Percentiles rank a stretch among this genome's conserved stretches.
phyloP scores from a whole-genome alignment of 2,329 filamentous ascomycete species.

The Coleophoma crateriformis region DNA sequence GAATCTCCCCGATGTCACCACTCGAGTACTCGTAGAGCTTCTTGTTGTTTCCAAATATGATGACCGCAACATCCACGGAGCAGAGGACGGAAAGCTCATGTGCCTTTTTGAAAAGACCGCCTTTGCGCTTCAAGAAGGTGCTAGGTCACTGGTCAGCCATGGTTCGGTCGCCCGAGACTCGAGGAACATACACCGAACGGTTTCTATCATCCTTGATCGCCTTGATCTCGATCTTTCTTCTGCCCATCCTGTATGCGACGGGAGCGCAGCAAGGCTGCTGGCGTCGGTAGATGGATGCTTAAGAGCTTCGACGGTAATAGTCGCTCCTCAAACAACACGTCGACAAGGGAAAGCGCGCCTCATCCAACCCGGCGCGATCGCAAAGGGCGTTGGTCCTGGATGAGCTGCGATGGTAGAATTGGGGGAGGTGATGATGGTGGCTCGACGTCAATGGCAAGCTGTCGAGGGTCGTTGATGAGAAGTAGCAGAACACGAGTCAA shows the following conservation, averaged over 20 bases:
- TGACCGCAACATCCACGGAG: constrained; percentile 96
- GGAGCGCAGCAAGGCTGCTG: constrained; percentile 19
- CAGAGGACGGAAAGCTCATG: constrained; percentile 97
- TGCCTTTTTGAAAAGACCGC: constrained; percentile 98
- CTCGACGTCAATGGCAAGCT: neutral
- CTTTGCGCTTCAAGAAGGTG: constrained; percentile 97
- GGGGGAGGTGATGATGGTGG: too few species aligned
- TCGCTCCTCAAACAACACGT: neutral
- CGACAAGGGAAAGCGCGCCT: too few species aligned
- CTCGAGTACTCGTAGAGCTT: constrained; percentile 98
- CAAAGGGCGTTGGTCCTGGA: neutral
- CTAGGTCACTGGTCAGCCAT: constrained; percentile 38
- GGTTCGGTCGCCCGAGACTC: neutral
- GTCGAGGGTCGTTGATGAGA: neutral
- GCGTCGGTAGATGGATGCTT: too few species aligned
- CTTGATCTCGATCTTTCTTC: constrained; percentile 99
- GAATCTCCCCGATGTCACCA: constrained; percentile 83
- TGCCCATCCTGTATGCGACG: constrained; percentile 64
- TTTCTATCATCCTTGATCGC: constrained; percentile 98
- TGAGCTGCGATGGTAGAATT: too few species aligned
- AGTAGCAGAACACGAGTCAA: neutral
- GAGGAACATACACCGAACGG: constrained; percentile 73
- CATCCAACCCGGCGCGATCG: neutral
- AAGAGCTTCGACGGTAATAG: neutral
- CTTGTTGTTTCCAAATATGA: constrained; percentile 98